These are phyloP conservation scores for Ilex asprella DNA, from an alignment of 257 asterid species.

Conservation along the genomic window DNA sequence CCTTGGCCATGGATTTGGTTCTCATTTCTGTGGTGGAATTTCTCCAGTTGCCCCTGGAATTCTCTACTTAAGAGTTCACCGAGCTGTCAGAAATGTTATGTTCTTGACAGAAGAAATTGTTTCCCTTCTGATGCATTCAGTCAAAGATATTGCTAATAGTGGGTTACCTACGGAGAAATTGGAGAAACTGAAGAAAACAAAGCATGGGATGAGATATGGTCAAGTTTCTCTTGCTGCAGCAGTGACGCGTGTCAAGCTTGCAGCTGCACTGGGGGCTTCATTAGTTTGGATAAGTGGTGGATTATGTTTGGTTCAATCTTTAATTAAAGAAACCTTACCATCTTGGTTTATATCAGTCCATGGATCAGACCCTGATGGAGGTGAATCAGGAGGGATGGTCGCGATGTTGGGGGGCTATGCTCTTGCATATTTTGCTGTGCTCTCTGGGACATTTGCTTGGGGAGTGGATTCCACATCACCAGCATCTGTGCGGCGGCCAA, in stretches of 20 bases:
- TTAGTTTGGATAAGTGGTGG: constrained; percentile 89
- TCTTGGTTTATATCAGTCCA: constrained; percentile 80
- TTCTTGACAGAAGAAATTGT: constrained; percentile 77
- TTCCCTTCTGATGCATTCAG: constrained; percentile 66
- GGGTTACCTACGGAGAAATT: constrained; percentile 47
- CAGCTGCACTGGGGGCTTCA: constrained; percentile 85
- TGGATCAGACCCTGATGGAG: constrained; percentile 28
- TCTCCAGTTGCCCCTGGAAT: constrained; percentile 92
- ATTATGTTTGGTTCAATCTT: constrained; percentile 43
- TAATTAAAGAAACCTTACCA: constrained; percentile 71
- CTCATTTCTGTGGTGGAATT: constrained; percentile 61
- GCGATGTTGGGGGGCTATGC: constrained; percentile 81
- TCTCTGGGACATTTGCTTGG: constrained; percentile 65
- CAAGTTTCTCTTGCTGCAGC: constrained; percentile 75
- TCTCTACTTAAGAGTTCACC: constrained; percentile 77
- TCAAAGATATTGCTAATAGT: constrained; percentile 50
- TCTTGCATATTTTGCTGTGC: constrained; percentile 67
- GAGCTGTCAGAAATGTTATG: constrained; percentile 66
- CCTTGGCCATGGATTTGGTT: constrained; percentile 95
- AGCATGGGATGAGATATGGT: constrained; percentile 51
- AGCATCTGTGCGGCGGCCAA: constrained; percentile 50
- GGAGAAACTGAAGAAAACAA: constrained; percentile 65
- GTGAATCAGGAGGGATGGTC: constrained; percentile 54
- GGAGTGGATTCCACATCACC: constrained; percentile 57
- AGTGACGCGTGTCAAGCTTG: constrained; percentile 66